Evolutionary conservation across 2,329 filamentous ascomycete genomes (phyloP).

Genomic region (Neobulgaria alba): DNA sequence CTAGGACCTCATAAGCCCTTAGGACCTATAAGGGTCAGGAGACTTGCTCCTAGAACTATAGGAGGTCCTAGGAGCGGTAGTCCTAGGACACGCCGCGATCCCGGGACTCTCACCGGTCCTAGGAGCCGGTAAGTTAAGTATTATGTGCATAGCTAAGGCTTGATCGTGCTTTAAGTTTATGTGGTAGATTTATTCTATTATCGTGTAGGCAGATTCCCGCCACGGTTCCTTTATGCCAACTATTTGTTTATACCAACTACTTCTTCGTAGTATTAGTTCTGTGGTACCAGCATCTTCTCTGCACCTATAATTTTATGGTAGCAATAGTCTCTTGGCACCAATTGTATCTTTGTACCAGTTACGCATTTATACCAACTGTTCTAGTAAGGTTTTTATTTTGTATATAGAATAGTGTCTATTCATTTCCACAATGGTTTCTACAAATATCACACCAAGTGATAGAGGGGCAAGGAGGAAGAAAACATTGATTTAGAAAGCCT

Average conservation of each 20-base stretch:
- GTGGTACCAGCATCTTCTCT: no score
- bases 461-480: no score
- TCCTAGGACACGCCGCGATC: constrained; percentile 6
- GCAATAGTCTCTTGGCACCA: no score
- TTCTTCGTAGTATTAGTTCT: no score
- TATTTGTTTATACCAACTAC: constrained; percentile 1
- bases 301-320: no score
- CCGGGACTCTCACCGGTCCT: constrained; percentile 7
- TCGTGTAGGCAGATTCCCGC: constrained; percentile 1
- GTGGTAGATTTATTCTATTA: neutral
- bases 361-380: no score
- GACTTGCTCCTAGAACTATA: constrained; percentile 7
- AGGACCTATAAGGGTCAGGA: constrained; percentile 4
- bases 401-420: no score
- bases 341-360: no score
- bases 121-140: constrained; percentile 5
- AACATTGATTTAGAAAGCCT: no score
- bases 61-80: constrained; percentile 5
- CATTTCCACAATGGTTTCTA: no score
- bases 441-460: no score
- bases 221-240: neutral
- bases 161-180: neutral
- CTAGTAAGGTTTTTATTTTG: no score
- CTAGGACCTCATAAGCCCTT: neutral
- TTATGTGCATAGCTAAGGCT: neutral